Evolutionary conservation across 148 eudicot genomes (phyloP).

Genomic region (Heliosperma pusillum): DNA sequence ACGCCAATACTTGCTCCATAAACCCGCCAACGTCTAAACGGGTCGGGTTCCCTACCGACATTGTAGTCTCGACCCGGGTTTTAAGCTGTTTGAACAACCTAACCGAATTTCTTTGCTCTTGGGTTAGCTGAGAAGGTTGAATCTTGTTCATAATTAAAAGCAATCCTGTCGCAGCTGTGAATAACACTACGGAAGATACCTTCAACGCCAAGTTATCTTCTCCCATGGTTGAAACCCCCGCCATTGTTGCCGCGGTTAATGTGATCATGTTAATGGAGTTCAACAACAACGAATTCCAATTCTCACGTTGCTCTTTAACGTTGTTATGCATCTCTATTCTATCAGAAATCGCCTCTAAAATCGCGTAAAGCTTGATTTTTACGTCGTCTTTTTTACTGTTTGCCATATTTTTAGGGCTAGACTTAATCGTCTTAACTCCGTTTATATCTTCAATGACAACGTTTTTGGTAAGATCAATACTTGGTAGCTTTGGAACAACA

Average conservation of each 20-base stretch:
- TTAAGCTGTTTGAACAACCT: constrained; percentile 47
- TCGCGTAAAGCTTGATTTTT: constrained; percentile 34
- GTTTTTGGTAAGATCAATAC: constrained; percentile 12
- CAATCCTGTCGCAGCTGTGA: constrained; percentile 45
- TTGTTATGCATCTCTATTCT: constrained; percentile 72
- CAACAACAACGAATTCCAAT: constrained; percentile 63
- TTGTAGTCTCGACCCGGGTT: constrained; percentile 25
- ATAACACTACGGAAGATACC: constrained; percentile 42
- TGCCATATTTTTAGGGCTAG: background rate
- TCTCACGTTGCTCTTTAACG: constrained; percentile 47
- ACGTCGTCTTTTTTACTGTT: constrained; percentile 3
- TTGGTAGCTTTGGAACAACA: constrained; percentile 17
- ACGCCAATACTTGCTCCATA: constrained; percentile 45
- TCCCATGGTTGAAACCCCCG: constrained; percentile 32
- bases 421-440: background rate
- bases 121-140: constrained; percentile 68
- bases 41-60: constrained; percentile 18
- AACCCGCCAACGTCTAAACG: constrained; percentile 35
- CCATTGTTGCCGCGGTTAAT: constrained; percentile 56
- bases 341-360: constrained; percentile 50
- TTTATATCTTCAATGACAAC: background rate
- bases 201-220: constrained; percentile 27
- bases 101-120: constrained; percentile 61
- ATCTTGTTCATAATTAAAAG: constrained; percentile 51
- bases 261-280: constrained; percentile 57